Conservation (phyloP, 768 basidiomycete species). For the Termitomyces titanicus region DNA sequence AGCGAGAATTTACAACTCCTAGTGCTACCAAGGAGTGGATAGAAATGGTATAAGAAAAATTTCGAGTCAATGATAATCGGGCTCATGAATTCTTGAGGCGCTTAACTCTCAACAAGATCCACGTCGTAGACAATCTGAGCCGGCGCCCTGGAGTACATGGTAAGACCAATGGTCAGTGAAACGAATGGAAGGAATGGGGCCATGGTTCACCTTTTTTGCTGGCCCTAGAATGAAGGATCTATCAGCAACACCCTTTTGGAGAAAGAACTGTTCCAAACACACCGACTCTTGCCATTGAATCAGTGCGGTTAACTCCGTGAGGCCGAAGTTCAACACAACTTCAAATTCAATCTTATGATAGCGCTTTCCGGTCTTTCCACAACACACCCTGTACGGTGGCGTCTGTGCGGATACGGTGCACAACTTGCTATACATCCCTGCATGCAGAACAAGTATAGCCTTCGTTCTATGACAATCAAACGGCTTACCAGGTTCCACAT, state of each 20-base stretch:
- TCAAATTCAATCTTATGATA: conserved; percentile 32
- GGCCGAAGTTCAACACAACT: conserved; percentile 46
- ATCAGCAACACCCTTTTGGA: background rate
- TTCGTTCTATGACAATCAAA: background rate
- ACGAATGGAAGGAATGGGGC: background rate
- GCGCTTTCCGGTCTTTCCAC: background rate
- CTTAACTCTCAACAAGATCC: background rate
- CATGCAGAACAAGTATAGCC: background rate
- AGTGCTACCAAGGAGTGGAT: no score
- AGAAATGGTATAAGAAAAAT: no score
- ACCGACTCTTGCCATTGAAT: conserved; percentile 49
- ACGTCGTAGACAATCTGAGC: conserved; percentile 11
- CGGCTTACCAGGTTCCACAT: conserved; percentile 17
- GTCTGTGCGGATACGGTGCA: conserved; percentile 16
- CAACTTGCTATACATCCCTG: conserved; percentile 15
- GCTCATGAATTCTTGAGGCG: no score
- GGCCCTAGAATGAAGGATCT: background rate
- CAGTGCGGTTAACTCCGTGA: conserved; percentile 50
- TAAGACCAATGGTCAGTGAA: background rate
- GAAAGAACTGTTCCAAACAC: conserved; percentile 17
- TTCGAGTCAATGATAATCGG: no score
- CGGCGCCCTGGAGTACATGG: conserved; percentile 1
- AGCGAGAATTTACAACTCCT: no score
- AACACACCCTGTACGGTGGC: conserved; percentile 4
- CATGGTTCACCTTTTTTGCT: background rate